Base-by-base conservation (phyloP, 1,284 basidiomycete species). In the Boletus holoroseus region DNA sequence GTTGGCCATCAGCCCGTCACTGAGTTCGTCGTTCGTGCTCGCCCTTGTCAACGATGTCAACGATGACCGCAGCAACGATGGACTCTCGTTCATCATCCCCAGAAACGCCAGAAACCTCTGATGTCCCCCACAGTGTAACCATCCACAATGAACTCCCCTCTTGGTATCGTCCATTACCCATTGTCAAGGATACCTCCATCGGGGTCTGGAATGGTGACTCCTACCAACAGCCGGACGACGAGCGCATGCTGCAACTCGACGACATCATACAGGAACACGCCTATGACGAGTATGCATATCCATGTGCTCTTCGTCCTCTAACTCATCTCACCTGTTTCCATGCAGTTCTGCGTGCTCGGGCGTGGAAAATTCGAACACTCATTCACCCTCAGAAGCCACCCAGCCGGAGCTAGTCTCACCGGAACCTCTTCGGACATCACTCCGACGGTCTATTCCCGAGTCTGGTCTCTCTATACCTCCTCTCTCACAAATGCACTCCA, bases 61-160 rank as follows among this genome's bases (percentile, higher is more conserved):
- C 78, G 57, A 78, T 79, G 59, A 76, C 80, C 13, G 70, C 76
- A 46, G 73, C 76, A 41, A 73, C 74, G n/a, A 71, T 76, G 58
- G 72, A 71, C 62, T 85, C 85, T 34, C 84, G 85, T 39, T 86
- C 85, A 5, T 76, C 83, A 3, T 83, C 84, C 0, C 85, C 85
- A 2, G 70, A 73, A 37, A 86, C 85, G 1, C 85, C 85, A 51
- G 82, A 83, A 49, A 71, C 80, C 0, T 77, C 77, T 9, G 82
- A 85, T 62, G 69, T 69, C 12, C 60, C 73, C 4, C 74, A 77
- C 47, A 68, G 74, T 11, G 67, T 78, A 40, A 63, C 73, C 55
- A 76, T 79, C 47, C 77, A 77, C 43, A 72, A 71, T 43, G 81
- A 83, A 58, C 68, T 77, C 26, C 74, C 77, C 42, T 72, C 80